A percentile compares a stretch with the other conserved stretches of the same genome.
Evolutionary conservation across 2,329 filamentous ascomycete species (phyloP).

Genomic region (Stachybotrys chartarum): DNA sequence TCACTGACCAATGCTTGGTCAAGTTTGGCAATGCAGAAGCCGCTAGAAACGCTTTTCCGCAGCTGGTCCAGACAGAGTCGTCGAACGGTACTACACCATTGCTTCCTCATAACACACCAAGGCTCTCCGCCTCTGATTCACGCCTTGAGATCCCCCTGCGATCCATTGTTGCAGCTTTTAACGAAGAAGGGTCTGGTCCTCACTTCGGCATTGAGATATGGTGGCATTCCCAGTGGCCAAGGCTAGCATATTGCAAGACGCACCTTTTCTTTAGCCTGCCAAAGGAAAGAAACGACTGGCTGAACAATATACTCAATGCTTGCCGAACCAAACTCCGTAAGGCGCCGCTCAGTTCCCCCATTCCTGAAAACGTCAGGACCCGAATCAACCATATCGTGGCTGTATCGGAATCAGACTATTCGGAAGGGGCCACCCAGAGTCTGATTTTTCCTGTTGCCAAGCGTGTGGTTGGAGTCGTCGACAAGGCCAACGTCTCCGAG

Average conservation of each 20-base stretch:
- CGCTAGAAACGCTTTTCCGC: constrained; percentile 39
- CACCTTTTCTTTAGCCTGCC: constrained; percentile 42
- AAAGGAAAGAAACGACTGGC: constrained; percentile 41
- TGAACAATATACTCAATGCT: constrained; percentile 37
- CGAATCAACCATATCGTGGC: constrained; percentile 40
- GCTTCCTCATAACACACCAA: constrained; percentile 15
- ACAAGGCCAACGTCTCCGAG: constrained; percentile 32
- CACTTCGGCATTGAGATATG: constrained; percentile 48
- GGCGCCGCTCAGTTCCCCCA: constrained; percentile 25
- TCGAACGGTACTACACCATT: constrained; percentile 13
- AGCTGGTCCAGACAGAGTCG: constrained; percentile 24
- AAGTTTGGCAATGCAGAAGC: constrained; percentile 42
- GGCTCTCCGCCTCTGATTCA: constrained; percentile 26
- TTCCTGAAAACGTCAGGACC: constrained; percentile 39
- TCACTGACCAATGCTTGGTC: constrained; percentile 42
- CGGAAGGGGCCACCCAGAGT: constrained; percentile 18
- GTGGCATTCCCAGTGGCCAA: constrained; percentile 41
- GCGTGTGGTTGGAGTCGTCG: constrained; percentile 31
- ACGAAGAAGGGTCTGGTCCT: constrained; percentile 40
- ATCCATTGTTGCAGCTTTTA: constrained; percentile 44
- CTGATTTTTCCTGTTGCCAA: constrained; percentile 46
- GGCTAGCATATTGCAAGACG: constrained; percentile 37
- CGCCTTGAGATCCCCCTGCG: constrained; percentile 41
- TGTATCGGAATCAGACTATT: constrained; percentile 29
- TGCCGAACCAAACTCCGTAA: constrained; percentile 30